Evolutionary conservation across 1,284 basidiomycete genomes (phyloP), one percentile per base, ranked within the genome.

Genomic region (Trametes sp.): DNA sequence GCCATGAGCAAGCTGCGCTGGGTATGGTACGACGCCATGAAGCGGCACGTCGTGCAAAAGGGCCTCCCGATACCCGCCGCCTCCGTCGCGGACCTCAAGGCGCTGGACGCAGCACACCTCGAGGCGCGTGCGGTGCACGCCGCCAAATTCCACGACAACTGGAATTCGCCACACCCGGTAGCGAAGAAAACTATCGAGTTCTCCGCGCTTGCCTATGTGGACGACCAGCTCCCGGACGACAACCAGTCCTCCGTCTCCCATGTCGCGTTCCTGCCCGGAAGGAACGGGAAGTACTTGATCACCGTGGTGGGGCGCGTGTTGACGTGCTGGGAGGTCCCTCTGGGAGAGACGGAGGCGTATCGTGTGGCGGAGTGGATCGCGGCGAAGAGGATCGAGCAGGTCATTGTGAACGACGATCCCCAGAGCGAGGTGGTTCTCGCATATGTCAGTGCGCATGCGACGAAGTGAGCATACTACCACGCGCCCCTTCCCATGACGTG

Each of bases 241-340:
- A 49, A 50, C 63, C 68, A 49, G 48, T 46, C 68, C 28, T 57
- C 72, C 0, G 71, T 76, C 41, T 68, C 67, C 23, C 73, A 77
- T 16, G 71, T 78, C 42, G 59, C 70, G 14, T 78, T 79, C 65
- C 64, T 76, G n/a, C 68, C 73, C 4, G 76, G 76, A 19, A 62
- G 65, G 48, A 73, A 75, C 57, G 77, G 77, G 35, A 70, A 77
- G 59, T 74, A 74, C 56, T 58, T 79, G 21, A 61, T 79, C 19
- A 74, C 76, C 1, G 70, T 71, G 28, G 69, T 73, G 24, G 62
- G 71, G 35, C 59, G 66, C 31, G 62, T 68, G 14, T 63, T 70
- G 59, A 74, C 69, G 42, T 77, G 75, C 64, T 79, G 77, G 78
- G 77, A 79, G 66, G 68, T 78, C 10, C 77, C 78, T 3, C 71